A percentile compares a stretch with the other conserved stretches of the same genome.
Conservation (phyloP, 176 grass and related monocot species). For the Avena sativa region DNA sequence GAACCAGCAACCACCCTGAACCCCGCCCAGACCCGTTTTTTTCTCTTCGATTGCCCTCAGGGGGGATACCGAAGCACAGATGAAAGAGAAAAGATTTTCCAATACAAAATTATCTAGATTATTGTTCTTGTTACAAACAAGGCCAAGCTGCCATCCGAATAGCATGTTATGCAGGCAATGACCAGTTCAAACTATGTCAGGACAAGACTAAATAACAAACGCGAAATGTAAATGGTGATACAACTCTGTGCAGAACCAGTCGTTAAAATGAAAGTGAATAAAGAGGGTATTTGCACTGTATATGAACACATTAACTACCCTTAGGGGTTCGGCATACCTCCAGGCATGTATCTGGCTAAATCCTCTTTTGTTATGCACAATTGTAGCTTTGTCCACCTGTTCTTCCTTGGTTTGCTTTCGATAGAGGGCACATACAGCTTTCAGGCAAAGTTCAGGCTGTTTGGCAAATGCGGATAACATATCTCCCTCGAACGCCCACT, state of each 20-base stretch:
- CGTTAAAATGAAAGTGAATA: conserved; percentile 21
- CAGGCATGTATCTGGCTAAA: conserved; percentile 63
- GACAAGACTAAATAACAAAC: conserved; percentile 2
- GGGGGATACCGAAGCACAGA: too few relatives aligned
- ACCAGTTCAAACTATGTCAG: background rate
- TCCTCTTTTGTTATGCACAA: conserved; percentile 57
- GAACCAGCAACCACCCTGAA: too few relatives aligned
- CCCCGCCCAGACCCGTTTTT: too few relatives aligned
- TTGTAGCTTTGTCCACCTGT: background rate
- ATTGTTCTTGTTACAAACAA: background rate
- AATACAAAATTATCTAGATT: background rate
- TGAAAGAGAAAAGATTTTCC: background rate
- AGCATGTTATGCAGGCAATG: background rate
- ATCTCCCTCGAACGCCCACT: conserved; percentile 67
- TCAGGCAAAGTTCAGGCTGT: conserved; percentile 60
- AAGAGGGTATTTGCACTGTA: background rate
- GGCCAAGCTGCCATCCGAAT: background rate
- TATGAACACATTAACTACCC: conserved; percentile 15
- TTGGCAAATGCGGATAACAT: conserved; percentile 73
- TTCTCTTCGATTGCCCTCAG: too few relatives aligned
- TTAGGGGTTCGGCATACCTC: conserved; percentile 48
- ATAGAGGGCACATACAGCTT: conserved; percentile 85
- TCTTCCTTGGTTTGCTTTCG: conserved; percentile 67
- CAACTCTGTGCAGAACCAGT: background rate
- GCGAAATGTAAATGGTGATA: background rate